These are phyloP conservation scores for Westerdykella sp. DNA, from an alignment of 2,329 filamentous ascomycete species.

Conservation along the genomic window DNA sequence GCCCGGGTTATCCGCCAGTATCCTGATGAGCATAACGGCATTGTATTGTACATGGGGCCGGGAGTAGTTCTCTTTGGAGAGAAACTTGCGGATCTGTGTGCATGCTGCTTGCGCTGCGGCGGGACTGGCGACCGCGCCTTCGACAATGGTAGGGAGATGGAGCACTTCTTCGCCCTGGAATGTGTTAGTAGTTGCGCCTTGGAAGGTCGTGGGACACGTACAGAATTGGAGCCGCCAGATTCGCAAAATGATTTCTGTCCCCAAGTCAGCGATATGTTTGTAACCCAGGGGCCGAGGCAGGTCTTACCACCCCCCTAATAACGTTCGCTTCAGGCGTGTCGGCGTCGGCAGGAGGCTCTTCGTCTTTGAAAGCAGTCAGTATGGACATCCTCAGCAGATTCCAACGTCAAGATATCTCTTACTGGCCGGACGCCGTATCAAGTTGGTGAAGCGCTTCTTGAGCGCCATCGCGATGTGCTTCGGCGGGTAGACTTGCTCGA, in stretches of 20 bases:
- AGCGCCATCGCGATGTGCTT: constrained; percentile 29
- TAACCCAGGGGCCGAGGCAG: not conserved
- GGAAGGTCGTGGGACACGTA: constrained; percentile 10
- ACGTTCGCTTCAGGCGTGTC: constrained; percentile 64
- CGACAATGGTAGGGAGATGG: constrained; percentile 87
- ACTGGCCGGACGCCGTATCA: constrained; percentile 31
- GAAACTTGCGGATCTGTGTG: constrained; percentile 71
- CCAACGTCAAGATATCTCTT: constrained; percentile 4
- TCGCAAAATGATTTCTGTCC: constrained; percentile 73
- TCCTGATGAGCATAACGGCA: constrained; percentile 89
- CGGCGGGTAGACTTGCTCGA: not conserved
- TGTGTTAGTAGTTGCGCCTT: constrained; percentile 11
- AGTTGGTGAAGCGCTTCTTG: constrained; percentile 35
- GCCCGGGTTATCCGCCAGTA: constrained; percentile 87
- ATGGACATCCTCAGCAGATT: not conserved
- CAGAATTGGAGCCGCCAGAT: constrained; percentile 54
- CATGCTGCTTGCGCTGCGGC: constrained; percentile 77
- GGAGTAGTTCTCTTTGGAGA: constrained; percentile 62
- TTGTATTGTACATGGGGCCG: constrained; percentile 82
- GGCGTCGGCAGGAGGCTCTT: constrained; percentile 27
- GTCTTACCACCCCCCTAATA: constrained; percentile 57
- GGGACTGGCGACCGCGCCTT: constrained; percentile 88
- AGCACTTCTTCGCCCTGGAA: constrained; percentile 80
- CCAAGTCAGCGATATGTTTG: constrained; percentile 8
- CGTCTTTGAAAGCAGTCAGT: constrained; percentile 20